phyloP scores from a whole-genome alignment of 208 protist genomes.

The Paratrypanosoma confusum region DNA sequence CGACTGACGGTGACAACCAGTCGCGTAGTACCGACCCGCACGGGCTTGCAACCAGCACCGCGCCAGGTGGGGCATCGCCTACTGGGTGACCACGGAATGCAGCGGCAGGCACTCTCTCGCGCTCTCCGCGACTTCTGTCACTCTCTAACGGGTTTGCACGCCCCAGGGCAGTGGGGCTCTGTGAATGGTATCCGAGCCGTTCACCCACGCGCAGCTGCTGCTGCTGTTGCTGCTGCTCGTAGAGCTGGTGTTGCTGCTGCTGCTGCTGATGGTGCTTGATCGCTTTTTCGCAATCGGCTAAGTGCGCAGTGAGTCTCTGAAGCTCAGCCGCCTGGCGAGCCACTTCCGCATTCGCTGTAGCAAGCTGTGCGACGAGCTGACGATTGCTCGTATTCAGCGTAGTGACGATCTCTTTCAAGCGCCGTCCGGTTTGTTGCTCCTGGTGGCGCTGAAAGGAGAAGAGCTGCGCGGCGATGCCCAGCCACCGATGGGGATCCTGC shows the following conservation, averaged over 20 bases:
- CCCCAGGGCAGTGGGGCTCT: neutral
- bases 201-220: slow-evolving; percentile 12
- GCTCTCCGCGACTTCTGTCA: neutral
- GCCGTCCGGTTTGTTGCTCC: slow-evolving; percentile 36
- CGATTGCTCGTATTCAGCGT: slow-evolving; percentile 44
- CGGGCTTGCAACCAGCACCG: too few relatives aligned
- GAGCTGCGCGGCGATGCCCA: slow-evolving; percentile 22
- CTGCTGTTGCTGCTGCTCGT: slow-evolving; percentile 13
- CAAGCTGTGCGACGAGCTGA: slow-evolving; percentile 14
- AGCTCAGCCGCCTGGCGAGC: too few relatives aligned
- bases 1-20: slow-evolving; percentile 3
- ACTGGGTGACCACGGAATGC: too few relatives aligned
- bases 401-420: slow-evolving; percentile 53
- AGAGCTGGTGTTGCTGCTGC: slow-evolving; percentile 12
- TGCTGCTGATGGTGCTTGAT: slow-evolving; percentile 5
- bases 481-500: slow-evolving; percentile 17
- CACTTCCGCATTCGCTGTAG: slow-evolving; percentile 11
- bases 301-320: too few relatives aligned
- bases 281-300: too few relatives aligned
- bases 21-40: too few relatives aligned
- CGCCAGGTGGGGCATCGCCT: too few relatives aligned
- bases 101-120: neutral
- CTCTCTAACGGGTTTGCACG: neutral
- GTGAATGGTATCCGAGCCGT: neutral
- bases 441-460: slow-evolving; percentile 45